Evolutionary conservation across 202 grass and related monocot species (phyloP), one percentile per base, ranked within the genome.

Genomic region (Sporobolus alterniflorus): DNA sequence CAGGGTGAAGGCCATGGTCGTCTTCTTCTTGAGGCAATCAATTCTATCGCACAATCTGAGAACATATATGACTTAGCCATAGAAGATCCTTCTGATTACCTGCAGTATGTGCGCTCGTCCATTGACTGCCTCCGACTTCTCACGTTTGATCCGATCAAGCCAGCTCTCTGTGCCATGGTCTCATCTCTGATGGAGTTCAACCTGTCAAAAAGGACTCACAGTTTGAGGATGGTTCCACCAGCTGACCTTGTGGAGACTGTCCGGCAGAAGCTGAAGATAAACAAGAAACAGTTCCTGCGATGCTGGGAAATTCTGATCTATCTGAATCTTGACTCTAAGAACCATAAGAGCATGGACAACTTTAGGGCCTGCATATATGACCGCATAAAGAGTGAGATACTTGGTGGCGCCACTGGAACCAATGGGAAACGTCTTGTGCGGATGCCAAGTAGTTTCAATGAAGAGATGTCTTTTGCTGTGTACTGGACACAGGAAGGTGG

Each of bases 271-370:
- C 64, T 92, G 77, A 99, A 94, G 78, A 94, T 99, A 73, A 96
- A 94, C 87, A 96, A 86, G 91, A 94, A 99, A 66, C 87, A 94
- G 71, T 94, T 99, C 39, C 71, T 90, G 13, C 56, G 86, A 55
- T 96, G 97, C 78, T 96, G 97, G 93, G 91, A 96, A 46, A 91
- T 99, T 54, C 83, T 99, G 60, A 79, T 96, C 54, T 94, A 92
- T 79, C 84, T 96, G 84, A 92, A 83, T 82, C 93, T 99, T 49
- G 86, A 87, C 3, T 76, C 80, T 9, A 54, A 88, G 29, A 68
- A 94, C 60, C 56, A 7, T 32, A 96, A 84, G 85, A 87, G 87
- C 61, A 82, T 89, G 75, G 78, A 92, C 74, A 99, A 87, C 55
- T 99, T 99, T 71, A 94, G 83, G 77, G 64, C 90, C 25, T 89